phyloP scores from a whole-genome alignment of 768 basidiomycete species.

The Agaricus subrufescens region DNA sequence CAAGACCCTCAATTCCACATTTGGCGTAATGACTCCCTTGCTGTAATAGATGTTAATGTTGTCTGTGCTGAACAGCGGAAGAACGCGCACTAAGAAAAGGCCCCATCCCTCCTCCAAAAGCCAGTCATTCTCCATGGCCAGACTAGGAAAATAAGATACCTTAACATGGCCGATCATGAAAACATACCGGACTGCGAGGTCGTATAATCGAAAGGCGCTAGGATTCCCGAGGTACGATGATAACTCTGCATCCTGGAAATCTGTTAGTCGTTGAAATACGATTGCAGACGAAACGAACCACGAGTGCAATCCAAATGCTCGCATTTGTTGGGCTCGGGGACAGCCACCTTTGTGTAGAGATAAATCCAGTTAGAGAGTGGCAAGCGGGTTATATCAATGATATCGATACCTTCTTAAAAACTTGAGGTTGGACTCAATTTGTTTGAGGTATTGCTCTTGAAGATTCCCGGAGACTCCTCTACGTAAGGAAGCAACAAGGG shows the following conservation, averaged over 20 bases:
- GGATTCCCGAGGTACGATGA: slow-evolving; percentile 51
- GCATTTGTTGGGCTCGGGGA: slow-evolving; percentile 67
- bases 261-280: neutral
- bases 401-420: slow-evolving; percentile 49
- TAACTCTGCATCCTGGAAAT: slow-evolving; percentile 60
- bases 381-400: neutral
- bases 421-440: slow-evolving; percentile 55
- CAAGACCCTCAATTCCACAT: slow-evolving; percentile 61
- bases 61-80: neutral
- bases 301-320: slow-evolving; percentile 63
- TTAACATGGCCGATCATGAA: neutral
- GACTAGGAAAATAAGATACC: slow-evolving; percentile 18
- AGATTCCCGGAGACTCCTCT: slow-evolving; percentile 30
- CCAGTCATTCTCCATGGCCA: slow-evolving; percentile 67
- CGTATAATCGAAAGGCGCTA: slow-evolving; percentile 63
- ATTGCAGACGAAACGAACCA: slow-evolving; percentile 35
- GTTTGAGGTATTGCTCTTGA: slow-evolving; percentile 41
- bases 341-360: slow-evolving; percentile 45
- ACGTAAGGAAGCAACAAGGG: slow-evolving; percentile 58
- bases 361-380: neutral
- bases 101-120: slow-evolving; percentile 69
- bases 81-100: slow-evolving; percentile 48
- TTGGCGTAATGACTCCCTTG: slow-evolving; percentile 70
- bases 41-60: slow-evolving; percentile 24
- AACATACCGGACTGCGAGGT: slow-evolving; percentile 61